Evolutionary conservation across 164 flowering plant genomes (phyloP).

Genomic region (Saururus chinensis): DNA sequence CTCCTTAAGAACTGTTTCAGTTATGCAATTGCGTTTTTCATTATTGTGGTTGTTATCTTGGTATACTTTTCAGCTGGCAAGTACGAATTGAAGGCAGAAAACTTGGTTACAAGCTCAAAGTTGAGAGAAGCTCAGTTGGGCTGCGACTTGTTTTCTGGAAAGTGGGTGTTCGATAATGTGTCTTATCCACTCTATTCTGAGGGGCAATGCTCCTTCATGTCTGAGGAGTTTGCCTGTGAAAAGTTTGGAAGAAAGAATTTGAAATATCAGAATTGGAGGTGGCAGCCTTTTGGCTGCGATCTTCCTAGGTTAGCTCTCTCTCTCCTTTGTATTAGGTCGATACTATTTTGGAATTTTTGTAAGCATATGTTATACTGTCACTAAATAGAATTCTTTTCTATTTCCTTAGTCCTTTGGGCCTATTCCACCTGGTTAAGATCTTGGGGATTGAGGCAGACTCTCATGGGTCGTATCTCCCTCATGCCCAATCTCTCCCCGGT

Average conservation of each 20-base stretch:
- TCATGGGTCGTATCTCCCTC: no score
- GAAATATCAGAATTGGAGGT: conserved; percentile 71
- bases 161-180: conserved; percentile 70
- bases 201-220: conserved; percentile 64
- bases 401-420: no score
- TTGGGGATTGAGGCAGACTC: no score
- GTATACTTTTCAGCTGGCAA: conserved; percentile 28
- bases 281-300: conserved; percentile 84
- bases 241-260: conserved; percentile 75
- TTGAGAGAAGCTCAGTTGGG: not conserved
- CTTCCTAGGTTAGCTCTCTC: conserved; percentile 57
- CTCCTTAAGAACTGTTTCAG: not conserved
- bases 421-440: no score
- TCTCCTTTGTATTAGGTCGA: no score
- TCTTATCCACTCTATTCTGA: conserved; percentile 71
- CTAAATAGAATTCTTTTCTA: no score
- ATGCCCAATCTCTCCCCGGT: no score
- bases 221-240: conserved; percentile 75
- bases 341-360: not conserved
- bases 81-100: conserved; percentile 6
- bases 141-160: conserved; percentile 65
- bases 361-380: no score
- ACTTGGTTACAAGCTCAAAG: not conserved
- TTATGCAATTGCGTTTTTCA: not conserved
- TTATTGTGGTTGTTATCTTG: conserved; percentile 26